Evolutionary conservation across 345 rosid genomes (phyloP), one percentile per base, ranked within the genome.

Genomic region (Linum lewisii): DNA sequence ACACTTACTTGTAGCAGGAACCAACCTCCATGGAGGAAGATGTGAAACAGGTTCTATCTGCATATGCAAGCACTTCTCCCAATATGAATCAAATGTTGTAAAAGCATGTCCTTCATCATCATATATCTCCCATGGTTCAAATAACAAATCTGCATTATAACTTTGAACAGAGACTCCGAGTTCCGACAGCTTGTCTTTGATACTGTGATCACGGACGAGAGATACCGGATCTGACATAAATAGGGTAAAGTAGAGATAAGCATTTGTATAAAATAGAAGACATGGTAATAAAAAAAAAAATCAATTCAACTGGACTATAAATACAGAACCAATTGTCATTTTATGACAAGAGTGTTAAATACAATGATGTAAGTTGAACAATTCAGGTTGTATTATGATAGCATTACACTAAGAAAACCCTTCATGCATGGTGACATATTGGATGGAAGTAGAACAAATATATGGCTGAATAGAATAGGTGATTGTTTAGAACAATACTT

Each of bases 71-170:
- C 88, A 86, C 71, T 78, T 83, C 58, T 79, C 72, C 98, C 96
- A 88, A 45, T 80, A 92, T 20, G 83, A 69, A 54, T 71, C 77
- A 58, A 92, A 88, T 57, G 68, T 86, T 6, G 82, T 78, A 74
- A 88, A 86, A 68, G 93, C 83, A 62, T 67, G 72, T 21, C 98
- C 90, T 59, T 64, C 74, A 59, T 83, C 86, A 32, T 82, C 70
- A 56, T 83, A 84, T 63, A 88, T 82, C 61, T 86, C 96, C 96
- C 98, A 92, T 5, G 98, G 98, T 67, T 92, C 95, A 72, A 79
- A 83, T 74, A 92, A 61, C 60, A 88, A 72, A 85, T 92, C 98
- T 9, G 87, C 96, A 69, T 83, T 92, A 60, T 75, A 92, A 81
- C 87, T 88, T 66, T 88, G 84, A 67, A 92, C 93, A n/a, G 93